phyloP scores from a whole-genome alignment of 805 yeast species.

The Ogataea methylovora region DNA sequence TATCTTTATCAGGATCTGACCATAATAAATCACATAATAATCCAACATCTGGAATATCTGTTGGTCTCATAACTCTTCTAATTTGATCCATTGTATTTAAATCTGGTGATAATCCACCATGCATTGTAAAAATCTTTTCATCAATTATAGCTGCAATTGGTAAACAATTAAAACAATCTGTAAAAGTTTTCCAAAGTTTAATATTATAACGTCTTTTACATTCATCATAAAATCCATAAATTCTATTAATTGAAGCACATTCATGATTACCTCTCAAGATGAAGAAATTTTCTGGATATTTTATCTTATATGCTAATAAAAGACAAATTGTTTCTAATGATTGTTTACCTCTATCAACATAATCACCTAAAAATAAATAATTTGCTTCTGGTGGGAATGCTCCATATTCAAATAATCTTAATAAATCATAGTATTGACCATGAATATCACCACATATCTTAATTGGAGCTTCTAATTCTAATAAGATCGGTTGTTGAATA shows the following conservation, averaged over 20 bases:
- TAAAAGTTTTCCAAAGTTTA: constrained; percentile 97
- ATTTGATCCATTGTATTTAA: constrained; percentile 97
- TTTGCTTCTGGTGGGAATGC: constrained; percentile 99
- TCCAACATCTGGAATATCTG: constrained; percentile 98
- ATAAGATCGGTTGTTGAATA: constrained; percentile 92
- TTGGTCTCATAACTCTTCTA: constrained; percentile 98
- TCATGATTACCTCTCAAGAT: constrained; percentile 97
- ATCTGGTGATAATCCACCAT: constrained; percentile 97
- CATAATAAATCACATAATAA: constrained; percentile 91
- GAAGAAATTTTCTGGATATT: constrained; percentile 96
- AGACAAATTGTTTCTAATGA: constrained; percentile 93
- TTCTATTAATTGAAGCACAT: constrained; percentile 96
- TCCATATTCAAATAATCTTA: constrained; percentile 94
- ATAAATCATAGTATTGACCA: constrained; percentile 94
- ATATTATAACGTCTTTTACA: constrained; percentile 97
- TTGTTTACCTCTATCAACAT: constrained; percentile 98
- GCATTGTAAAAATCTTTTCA: constrained; percentile 98
- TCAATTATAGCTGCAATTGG: constrained; percentile 98
- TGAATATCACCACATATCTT: constrained; percentile 97
- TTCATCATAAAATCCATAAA: constrained; percentile 97
- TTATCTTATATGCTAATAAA: constrained; percentile 90
- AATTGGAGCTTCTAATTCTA: constrained; percentile 96
- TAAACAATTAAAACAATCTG: constrained; percentile 96
- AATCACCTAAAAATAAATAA: constrained; percentile 92
- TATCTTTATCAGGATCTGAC: constrained; percentile 98